Base-by-base conservation (phyloP, 192 early-diverging fungal species). In the Diversispora epigaea region DNA sequence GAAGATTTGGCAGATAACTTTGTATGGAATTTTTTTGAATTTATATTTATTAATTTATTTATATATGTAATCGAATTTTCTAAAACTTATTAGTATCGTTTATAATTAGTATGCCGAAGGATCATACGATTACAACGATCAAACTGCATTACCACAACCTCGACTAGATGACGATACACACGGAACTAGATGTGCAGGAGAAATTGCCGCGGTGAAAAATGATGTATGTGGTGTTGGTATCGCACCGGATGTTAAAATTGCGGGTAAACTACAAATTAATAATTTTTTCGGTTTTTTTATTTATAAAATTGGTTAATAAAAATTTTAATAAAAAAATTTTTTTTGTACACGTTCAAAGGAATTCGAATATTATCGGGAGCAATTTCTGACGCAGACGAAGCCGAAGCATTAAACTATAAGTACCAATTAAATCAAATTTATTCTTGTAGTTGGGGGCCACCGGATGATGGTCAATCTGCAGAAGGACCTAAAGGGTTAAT, bases 151-250 rank as follows among this genome's bases (percentile, higher is more conserved):
- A 43, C 96, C 96, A 6, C 89, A 82, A 57, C 98, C 96, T 25
- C 84, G 80, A 58, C 66, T 92, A 0, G 43, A 46, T 15, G 92
- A 95, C 45, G 98, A 99, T 78, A 86, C 87, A 57, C 98, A 99
- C 79, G 98, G 98, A 54, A 99, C 98, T 10, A 84, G 98, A 49
- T 99, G 96, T 80, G 98, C 98, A 6, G 98, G 98, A 15, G 94
- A 97, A 85, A 95, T 99, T 14, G 98, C 96, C 0, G 95, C 98
- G 2, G 84, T 83, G n/a, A 86, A 85, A 68, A 99, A 99, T 81
- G 81, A 93, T 75, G 88, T 96, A 6, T 98, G 98, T 77, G 96
- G 96, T 25, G 89, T 98, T 0, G 98, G 98, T 17, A 88, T 98
- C 4, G 98, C 98, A 0, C 98, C 89, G 66, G 84, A 92, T 67